A percentile compares a stretch with the other conserved stretches of the same genome.
These are phyloP conservation scores for Psophocarpus tetragonolobus DNA, from an alignment of 306 rosid species.

Conservation along the genomic window DNA sequence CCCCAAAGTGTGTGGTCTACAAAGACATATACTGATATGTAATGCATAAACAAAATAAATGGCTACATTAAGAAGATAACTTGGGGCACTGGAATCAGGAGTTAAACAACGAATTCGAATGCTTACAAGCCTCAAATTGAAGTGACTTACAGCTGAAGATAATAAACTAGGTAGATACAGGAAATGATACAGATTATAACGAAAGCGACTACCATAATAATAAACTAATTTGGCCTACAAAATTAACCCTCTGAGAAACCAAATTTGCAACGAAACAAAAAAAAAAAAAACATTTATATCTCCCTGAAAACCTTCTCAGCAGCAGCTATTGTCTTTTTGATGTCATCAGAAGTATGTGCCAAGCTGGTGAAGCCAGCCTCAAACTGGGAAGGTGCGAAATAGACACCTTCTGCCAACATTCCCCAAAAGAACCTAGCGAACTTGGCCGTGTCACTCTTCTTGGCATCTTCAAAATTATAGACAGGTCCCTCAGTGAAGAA, in stretches of 20 bases:
- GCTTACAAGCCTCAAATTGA: slow-evolving; percentile 12
- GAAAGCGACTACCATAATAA: slow-evolving; percentile 15
- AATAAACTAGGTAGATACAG: slow-evolving; percentile 27
- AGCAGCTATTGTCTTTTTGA: slow-evolving; percentile 85
- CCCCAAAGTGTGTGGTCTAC: not conserved
- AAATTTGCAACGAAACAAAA: slow-evolving; percentile 22
- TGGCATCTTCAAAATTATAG: slow-evolving; percentile 75
- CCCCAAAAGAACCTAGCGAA: slow-evolving; percentile 83
- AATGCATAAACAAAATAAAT: not conserved
- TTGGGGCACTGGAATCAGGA: not conserved
- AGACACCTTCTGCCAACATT: slow-evolving; percentile 93
- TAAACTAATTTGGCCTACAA: slow-evolving; percentile 38
- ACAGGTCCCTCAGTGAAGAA: slow-evolving; percentile 97
- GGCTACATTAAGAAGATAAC: not conserved
- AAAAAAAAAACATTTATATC: slow-evolving; percentile 47
- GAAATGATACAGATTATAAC: slow-evolving; percentile 27
- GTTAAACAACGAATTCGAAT: slow-evolving; percentile 2
- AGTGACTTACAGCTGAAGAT: slow-evolving; percentile 6
- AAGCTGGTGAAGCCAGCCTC: slow-evolving; percentile 98
- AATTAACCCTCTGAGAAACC: slow-evolving; percentile 18
- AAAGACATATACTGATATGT: not conserved
- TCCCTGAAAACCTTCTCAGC: slow-evolving; percentile 83
- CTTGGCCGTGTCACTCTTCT: slow-evolving; percentile 76
- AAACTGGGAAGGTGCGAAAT: slow-evolving; percentile 93
- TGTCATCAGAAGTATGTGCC: slow-evolving; percentile 83